Conservation (phyloP, 306 rosid species). For the Quercus gilva region DNA sequence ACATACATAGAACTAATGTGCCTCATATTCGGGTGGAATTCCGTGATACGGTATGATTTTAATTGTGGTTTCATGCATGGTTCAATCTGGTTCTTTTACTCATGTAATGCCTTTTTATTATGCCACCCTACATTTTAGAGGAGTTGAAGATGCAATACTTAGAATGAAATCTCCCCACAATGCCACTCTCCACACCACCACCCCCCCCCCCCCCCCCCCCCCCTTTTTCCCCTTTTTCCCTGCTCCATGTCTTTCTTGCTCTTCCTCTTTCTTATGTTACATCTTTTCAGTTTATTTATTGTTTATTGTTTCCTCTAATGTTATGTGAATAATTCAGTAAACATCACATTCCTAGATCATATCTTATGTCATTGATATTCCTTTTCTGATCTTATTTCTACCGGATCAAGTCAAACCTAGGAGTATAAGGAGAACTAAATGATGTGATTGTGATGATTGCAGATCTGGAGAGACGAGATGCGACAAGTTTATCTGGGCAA, state of each 20-base stretch:
- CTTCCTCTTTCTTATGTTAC: too few relatives aligned
- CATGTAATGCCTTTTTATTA: not conserved
- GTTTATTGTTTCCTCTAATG: not conserved
- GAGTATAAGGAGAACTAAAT: not conserved
- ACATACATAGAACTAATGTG: conserved; percentile 87
- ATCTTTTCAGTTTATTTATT: too few relatives aligned
- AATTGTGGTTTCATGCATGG: not conserved
- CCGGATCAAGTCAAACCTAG: too few relatives aligned
- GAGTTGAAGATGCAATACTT: not conserved
- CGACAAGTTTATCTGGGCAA: conserved; percentile 78
- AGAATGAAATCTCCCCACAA: not conserved
- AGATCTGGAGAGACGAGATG: conserved; percentile 98
- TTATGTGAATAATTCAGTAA: too few relatives aligned
- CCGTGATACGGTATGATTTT: conserved; percentile 70
- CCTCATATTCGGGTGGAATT: conserved; percentile 96
- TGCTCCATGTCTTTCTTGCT: not conserved
- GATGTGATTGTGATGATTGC: conserved; percentile 29
- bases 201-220: not conserved
- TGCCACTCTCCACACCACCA: too few relatives aligned
- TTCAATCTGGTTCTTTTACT: not conserved
- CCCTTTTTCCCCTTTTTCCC: not conserved
- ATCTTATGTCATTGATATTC: not conserved
- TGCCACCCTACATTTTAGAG: not conserved
- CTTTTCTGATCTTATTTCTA: not conserved
- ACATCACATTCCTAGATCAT: not conserved